phyloP scores from a whole-genome alignment of 2,329 filamentous ascomycete genomes.

The Claviceps sp. region DNA sequence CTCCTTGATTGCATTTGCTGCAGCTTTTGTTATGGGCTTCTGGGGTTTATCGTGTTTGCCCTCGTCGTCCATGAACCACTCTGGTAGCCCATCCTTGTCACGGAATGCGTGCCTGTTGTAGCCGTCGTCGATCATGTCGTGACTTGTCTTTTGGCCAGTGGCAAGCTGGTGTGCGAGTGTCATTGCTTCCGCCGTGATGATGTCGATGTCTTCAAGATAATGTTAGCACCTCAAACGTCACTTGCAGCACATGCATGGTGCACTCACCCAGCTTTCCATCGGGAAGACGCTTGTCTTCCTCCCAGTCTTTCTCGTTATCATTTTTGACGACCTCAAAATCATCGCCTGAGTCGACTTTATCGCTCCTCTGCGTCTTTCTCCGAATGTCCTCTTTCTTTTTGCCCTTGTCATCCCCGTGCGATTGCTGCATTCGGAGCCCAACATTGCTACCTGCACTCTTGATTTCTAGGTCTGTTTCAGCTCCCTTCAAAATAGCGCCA shows the following conservation, averaged over 20 bases:
- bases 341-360: constrained; percentile 28
- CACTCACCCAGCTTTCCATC: constrained; percentile 48
- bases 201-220: constrained; percentile 62
- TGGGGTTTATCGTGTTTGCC: constrained; percentile 66
- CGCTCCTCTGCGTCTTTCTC: constrained; percentile 1
- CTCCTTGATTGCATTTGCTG: constrained; percentile 82
- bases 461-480: constrained; percentile 28
- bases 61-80: constrained; percentile 98
- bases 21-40: constrained; percentile 84
- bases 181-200: constrained; percentile 99
- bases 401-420: background rate
- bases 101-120: constrained; percentile 92
- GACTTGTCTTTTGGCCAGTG: constrained; percentile 64
- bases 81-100: constrained; percentile 79
- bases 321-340: constrained; percentile 50
- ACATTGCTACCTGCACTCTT: constrained; percentile 18
- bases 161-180: constrained; percentile 87
- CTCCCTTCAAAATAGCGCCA: constrained; percentile 40
- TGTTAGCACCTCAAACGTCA: constrained; percentile 8
- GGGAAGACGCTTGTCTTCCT: constrained; percentile 46
- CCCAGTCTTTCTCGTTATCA: constrained; percentile 46
- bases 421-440: background rate
- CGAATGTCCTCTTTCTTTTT: constrained; percentile 11
- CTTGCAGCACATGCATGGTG: background rate
- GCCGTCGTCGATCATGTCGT: constrained; percentile 75